Percentiles rank a stretch among this genome's conserved stretches.
Evolutionary conservation across 2,329 filamentous ascomycete genomes (phyloP).

Genomic region (Ceratocystis diversiconidia): DNA sequence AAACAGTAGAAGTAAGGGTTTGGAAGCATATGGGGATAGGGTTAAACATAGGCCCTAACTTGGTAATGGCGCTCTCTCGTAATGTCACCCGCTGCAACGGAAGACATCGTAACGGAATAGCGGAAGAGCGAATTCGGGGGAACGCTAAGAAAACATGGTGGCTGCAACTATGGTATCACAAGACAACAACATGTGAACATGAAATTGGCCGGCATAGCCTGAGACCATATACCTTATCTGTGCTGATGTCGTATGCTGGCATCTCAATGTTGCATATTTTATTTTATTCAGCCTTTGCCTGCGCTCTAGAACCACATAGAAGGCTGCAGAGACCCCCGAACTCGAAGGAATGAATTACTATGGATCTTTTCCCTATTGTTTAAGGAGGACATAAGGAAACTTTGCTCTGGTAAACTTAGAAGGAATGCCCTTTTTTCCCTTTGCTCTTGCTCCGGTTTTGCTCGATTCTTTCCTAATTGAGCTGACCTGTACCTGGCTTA

Average conservation of each 20-base stretch:
- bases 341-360: conserved; percentile 5
- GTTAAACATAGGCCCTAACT: not conserved
- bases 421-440: conserved; percentile 1
- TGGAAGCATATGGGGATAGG: not conserved
- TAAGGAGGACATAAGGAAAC: not conserved
- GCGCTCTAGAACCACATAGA: not conserved
- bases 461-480: not conserved
- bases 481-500: not conserved
- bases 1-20: not conserved
- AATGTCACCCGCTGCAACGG: not conserved
- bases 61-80: not conserved
- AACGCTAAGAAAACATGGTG: not conserved
- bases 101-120: not conserved
- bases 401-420: not conserved
- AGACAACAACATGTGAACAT: not conserved
- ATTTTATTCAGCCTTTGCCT: not conserved
- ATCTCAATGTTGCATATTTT: too few species aligned
- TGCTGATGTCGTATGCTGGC: too few species aligned
- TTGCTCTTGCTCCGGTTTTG: conserved; percentile 8
- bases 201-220: too few species aligned
- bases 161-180: not conserved
- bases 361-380: not conserved
- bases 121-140: conserved; percentile 1
- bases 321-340: not conserved
- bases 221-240: too few species aligned